Evolutionary conservation across 2,329 filamentous ascomycete species (phyloP), one percentile per base, ranked within the genome.

Genomic region (Annulohypoxylon truncatum): DNA sequence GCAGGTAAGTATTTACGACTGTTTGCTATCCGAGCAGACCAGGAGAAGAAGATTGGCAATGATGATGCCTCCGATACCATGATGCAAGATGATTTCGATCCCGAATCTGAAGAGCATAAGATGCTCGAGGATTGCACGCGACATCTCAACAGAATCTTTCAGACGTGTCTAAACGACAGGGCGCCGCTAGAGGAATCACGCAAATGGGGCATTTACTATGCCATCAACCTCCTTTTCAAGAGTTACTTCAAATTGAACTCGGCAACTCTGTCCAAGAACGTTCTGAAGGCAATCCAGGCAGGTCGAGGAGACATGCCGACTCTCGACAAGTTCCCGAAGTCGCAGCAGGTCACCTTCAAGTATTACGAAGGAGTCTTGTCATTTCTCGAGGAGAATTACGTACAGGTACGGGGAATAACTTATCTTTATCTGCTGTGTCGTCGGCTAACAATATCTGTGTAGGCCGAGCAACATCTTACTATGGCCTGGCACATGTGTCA

Each of bases 191-290:
- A 94, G 75, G 92, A 97, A 74, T 97, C 95, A 7, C 89, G 96
- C 58, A 99, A 98, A 87, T 99, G 96, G 96, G 96, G 93, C 5
- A 92, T 97, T 50, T 99, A 99, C 82, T 94, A 94, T 78, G 90
- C 95, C 70, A 93, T 94, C 75, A 98, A 97, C 76, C 86, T 99
- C 6, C 84, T 97, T 12, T 99, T 99, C 87, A 98, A 98, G 81
- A 98, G 94, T 1, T 97, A 98, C 79, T 99, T 99, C 83, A 96
- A 93, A 82, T 84, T 98, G 68, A 97, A 97, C 80, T 92, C 92
- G 31, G 91, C 96, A 61, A 90, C 89, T n/a, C 83, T 98, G 18
- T 97, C 91, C 15, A 94, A 96, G 77, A 97, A 96, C 71, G 90
- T 98, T 52, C 84, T 99, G 48, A 92, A 91, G 71, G 94, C 93